Evolutionary conservation across 169 alveolate genomes (phyloP).

Genomic region (Plasmodium berghei): DNA sequence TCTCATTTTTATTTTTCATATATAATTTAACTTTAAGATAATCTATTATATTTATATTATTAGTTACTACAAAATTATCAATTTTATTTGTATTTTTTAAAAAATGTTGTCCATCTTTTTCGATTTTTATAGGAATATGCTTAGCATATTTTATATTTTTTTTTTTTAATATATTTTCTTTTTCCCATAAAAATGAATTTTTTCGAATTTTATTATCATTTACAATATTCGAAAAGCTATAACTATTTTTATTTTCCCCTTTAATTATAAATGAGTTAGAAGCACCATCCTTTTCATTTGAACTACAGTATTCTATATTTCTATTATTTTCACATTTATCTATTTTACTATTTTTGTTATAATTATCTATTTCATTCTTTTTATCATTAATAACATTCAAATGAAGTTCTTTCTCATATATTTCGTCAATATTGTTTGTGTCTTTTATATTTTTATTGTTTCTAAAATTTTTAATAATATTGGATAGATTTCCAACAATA

Average conservation of each 20-base stretch:
- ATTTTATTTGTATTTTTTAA: neutral
- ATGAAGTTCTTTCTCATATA: neutral
- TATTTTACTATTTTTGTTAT: neutral
- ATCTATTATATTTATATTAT: conserved; percentile 17
- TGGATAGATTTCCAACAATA: neutral
- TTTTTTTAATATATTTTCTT: conserved; percentile 27
- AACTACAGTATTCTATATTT: neutral
- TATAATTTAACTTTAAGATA: conserved; percentile 25
- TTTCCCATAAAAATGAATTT: conserved; percentile 55
- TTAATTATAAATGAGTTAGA: neutral
- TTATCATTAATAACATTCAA: neutral
- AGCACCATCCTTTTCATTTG: neutral
- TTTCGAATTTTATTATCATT: conserved; percentile 3
- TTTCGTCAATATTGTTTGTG: neutral
- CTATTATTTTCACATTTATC: neutral
- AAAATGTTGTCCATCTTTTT: neutral
- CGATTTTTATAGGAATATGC: neutral
- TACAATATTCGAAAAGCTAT: neutral
- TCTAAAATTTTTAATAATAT: too few species aligned
- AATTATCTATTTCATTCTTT: too few species aligned
- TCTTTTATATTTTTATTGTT: neutral
- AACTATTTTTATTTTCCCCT: neutral
- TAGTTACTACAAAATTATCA: neutral
- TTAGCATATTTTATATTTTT: conserved; percentile 10
- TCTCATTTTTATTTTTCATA: neutral